phyloP scores from a whole-genome alignment of 2,329 filamentous ascomycete species.

The Xylaria sp. region DNA sequence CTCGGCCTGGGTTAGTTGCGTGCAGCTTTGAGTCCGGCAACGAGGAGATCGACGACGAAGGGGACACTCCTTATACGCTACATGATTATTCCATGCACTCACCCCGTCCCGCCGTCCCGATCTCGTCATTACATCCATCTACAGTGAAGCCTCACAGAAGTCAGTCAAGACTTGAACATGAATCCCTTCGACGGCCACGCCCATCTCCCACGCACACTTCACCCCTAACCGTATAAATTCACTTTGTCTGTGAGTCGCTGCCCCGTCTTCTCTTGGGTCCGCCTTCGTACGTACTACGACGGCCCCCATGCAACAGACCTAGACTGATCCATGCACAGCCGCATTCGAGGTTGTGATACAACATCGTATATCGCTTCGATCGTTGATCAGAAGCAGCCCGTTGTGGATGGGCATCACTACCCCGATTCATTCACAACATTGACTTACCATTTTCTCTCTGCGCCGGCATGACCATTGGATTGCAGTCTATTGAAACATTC shows the following conservation, averaged over 20 bases:
- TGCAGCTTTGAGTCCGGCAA: no score
- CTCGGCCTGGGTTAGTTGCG: background rate
- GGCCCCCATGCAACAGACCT: background rate
- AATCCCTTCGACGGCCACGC: constrained; percentile 17
- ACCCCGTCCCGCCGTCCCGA: no score
- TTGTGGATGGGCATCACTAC: background rate
- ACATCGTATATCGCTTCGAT: background rate
- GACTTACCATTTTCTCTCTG: background rate
- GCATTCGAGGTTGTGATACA: constrained; percentile 1
- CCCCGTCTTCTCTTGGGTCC: background rate
- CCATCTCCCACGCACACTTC: constrained; percentile 9
- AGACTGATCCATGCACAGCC: constrained; percentile 17
- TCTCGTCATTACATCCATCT: background rate
- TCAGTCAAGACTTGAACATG: constrained; percentile 25
- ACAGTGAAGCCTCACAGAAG: background rate
- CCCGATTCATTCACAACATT: background rate
- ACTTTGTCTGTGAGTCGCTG: constrained; percentile 9
- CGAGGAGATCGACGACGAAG: no score
- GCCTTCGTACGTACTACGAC: background rate
- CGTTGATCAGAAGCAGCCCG: background rate
- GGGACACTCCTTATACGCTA: no score
- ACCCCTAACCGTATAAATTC: constrained; percentile 20
- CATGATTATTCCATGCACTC: background rate
- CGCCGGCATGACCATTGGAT: constrained; percentile 15
- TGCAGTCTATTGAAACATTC: constrained; percentile 6